Evolutionary conservation across 305 asterid species (phyloP).

Genomic region (Salvia sclarea): DNA sequence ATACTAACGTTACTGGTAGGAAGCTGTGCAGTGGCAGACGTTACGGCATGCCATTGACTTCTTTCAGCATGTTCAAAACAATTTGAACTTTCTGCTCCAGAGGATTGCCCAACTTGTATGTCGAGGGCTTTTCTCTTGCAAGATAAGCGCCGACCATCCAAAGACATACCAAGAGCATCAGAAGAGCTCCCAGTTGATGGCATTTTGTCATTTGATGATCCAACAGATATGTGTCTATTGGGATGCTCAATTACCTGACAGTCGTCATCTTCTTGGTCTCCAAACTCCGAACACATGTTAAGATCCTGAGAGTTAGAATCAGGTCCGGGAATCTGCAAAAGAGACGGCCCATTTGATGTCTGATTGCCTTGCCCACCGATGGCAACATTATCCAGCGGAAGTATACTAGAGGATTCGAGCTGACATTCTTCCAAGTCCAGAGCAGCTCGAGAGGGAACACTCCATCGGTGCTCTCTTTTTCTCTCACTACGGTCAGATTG

Average conservation of each 20-base stretch:
- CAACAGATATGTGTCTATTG: constrained; percentile 39
- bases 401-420: constrained; percentile 41
- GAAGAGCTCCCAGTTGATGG: constrained; percentile 47
- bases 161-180: constrained; percentile 37
- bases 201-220: constrained; percentile 43
- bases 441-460: constrained; percentile 38
- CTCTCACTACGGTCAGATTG: constrained; percentile 48
- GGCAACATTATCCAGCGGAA: constrained; percentile 44
- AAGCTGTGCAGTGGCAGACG: constrained; percentile 35
- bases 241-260: constrained; percentile 55
- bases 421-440: constrained; percentile 43
- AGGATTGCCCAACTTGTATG: constrained; percentile 61
- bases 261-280: constrained; percentile 47
- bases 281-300: constrained; percentile 45
- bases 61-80: constrained; percentile 48
- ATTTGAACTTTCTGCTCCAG: constrained; percentile 65
- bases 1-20: constrained; percentile 33
- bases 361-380: constrained; percentile 39
- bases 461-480: constrained; percentile 54
- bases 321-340: constrained; percentile 45
- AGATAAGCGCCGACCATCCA: constrained; percentile 54
- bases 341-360: constrained; percentile 37
- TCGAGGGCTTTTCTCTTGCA: constrained; percentile 83
- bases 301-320: constrained; percentile 51
- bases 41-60: constrained; percentile 42